Evolutionary conservation across 83 land plant species (phyloP), one percentile per base, ranked within the genome.

Genomic region (Larix sibirica): DNA sequence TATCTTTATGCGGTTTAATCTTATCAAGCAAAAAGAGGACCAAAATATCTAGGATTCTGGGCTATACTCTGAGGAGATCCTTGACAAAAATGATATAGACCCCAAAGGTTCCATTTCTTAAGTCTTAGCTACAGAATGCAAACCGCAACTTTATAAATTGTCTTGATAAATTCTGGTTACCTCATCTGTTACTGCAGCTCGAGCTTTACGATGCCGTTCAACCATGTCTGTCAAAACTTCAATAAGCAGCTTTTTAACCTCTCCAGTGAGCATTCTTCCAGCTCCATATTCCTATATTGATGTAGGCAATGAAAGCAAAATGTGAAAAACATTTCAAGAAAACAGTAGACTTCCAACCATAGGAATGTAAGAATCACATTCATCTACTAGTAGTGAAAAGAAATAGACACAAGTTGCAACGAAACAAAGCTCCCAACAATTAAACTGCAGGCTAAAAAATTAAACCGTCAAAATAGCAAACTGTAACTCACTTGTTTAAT

Each of bases 191-290:
- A 95, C 97, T 10, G 94, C 90, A 73, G 92, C 90, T 21, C 96
- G 91, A 70, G 94, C 96, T 60, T 73, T 80, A 1, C 83, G 91
- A 84, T 95, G 97, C 77, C 94, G 91, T 83, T 93, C 97, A 31
- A 95, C 96, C 73, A 95, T 0, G 50, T 89, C 90, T 2, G 89
- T 85, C 28, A 95, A 85, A 82, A 93, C 87, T 84, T 90, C 90
- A 78, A 86, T 88, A 6, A 95, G 93, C 12, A 84, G 87, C 79
- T 88, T 84, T 83, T 95, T 95, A 40, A 95, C 96, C 62, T 95
- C 94, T 33, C 97, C 97, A 31, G 97, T 91, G 13, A 95, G 89
- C 96, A 95, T 93, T 61, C 91, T 86, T 17, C 97, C 97, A 31
- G 89, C 83, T 31, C 94, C 90, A 83, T 95, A 95, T 76, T 93